phyloP scores from a whole-genome alignment of 2,329 filamentous ascomycete species.

The Erysiphe pulchra region DNA sequence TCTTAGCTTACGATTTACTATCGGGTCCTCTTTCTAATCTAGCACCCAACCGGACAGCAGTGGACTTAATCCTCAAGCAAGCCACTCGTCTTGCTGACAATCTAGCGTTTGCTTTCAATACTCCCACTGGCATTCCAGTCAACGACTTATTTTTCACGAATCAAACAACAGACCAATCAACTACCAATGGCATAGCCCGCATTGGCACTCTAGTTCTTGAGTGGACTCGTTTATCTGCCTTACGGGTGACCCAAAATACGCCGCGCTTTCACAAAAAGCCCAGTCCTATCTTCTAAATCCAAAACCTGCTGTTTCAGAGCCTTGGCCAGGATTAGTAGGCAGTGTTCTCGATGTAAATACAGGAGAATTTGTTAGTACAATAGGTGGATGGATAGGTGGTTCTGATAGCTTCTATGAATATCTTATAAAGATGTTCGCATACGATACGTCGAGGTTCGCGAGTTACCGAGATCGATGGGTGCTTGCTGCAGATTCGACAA shows the following conservation, averaged over 20 bases:
- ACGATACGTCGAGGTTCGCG: slow-evolving; percentile 37
- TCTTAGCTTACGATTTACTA: slow-evolving; percentile 40
- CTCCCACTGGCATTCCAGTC: slow-evolving; percentile 45
- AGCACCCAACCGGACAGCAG: slow-evolving; percentile 17
- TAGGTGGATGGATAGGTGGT: slow-evolving; percentile 53
- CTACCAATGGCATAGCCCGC: slow-evolving; percentile 47
- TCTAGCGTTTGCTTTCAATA: slow-evolving; percentile 56
- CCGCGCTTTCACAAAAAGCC: slow-evolving; percentile 34
- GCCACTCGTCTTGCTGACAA: slow-evolving; percentile 42
- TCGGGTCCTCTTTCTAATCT: slow-evolving; percentile 34
- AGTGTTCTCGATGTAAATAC: slow-evolving; percentile 35
- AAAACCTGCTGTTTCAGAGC: slow-evolving; percentile 32
- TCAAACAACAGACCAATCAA: slow-evolving; percentile 21
- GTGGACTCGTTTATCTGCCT: slow-evolving; percentile 57
- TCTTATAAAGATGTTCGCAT: slow-evolving; percentile 74
- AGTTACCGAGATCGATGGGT: slow-evolving; percentile 52
- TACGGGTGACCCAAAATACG: slow-evolving; percentile 41
- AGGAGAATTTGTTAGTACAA: slow-evolving; percentile 38
- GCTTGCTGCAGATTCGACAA: slow-evolving; percentile 48
- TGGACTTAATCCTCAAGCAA: slow-evolving; percentile 38
- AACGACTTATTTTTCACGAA: slow-evolving; percentile 38
- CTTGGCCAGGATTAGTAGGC: slow-evolving; percentile 55
- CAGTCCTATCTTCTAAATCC: slow-evolving; percentile 47
- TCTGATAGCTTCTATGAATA: slow-evolving; percentile 74
- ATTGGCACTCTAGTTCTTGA: slow-evolving; percentile 59